These are phyloP conservation scores for Vigna mungo DNA, from an alignment of 306 rosid genomes.

Conservation along the genomic window DNA sequence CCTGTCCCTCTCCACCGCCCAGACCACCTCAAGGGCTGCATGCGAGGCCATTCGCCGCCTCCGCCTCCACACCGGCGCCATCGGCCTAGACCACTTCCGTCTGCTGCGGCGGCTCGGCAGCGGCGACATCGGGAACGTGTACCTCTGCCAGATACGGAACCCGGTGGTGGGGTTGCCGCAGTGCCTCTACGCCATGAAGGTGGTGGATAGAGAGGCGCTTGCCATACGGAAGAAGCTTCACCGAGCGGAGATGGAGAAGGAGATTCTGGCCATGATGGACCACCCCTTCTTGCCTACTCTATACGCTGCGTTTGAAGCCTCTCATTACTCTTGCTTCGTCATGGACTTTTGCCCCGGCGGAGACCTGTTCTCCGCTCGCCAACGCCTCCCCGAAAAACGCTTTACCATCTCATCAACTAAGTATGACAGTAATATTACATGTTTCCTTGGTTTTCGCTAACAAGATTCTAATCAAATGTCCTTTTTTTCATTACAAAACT, in stretches of 20 bases:
- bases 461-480: too few species aligned
- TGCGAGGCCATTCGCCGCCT: background rate
- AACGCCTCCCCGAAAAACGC: background rate
- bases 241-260: background rate
- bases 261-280: background rate
- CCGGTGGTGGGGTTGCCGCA: background rate
- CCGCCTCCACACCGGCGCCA: background rate
- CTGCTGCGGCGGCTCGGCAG: constrained; percentile 6
- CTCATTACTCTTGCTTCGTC: constrained; percentile 7
- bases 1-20: background rate
- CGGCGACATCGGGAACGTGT: constrained; percentile 20
- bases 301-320: constrained; percentile 4
- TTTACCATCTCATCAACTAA: background rate
- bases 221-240: background rate
- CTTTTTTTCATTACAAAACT: too few species aligned
- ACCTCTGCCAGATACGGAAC: background rate
- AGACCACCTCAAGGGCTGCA: background rate
- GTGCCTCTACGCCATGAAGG: constrained; percentile 4
- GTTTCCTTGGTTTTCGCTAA: too few species aligned
- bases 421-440: background rate
- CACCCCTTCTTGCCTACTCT: constrained; percentile 10
- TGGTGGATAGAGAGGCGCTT: background rate
- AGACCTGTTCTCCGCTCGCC: background rate
- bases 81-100: background rate
- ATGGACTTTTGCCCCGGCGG: constrained; percentile 15